Percentiles rank a stretch among this genome's conserved stretches.
These are phyloP conservation scores for Ustilago lituana DNA, from an alignment of 1,284 basidiomycete genomes.

Conservation along the genomic window DNA sequence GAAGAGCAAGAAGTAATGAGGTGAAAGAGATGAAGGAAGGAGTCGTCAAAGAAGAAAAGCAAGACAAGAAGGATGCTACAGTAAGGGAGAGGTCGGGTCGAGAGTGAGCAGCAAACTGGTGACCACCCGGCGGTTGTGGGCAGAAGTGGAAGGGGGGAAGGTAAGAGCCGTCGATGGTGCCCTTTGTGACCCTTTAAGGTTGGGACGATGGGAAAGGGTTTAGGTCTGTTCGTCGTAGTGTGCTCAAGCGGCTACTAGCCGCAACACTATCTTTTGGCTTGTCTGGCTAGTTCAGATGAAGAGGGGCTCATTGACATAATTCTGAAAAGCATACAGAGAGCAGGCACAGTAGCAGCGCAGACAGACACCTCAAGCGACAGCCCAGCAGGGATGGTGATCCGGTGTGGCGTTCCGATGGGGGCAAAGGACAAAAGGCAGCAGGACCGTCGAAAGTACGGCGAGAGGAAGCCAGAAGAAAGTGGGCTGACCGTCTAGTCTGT, in stretches of 20 bases:
- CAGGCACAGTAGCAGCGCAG: slow-evolving; percentile 22
- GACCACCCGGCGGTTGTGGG: slow-evolving; percentile 22
- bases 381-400: neutral
- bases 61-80: slow-evolving; percentile 12
- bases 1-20: neutral
- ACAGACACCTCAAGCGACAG: neutral
- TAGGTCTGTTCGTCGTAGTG: no score
- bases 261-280: no score
- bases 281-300: no score
- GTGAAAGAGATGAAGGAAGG: neutral
- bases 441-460: neutral
- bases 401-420: slow-evolving; percentile 22
- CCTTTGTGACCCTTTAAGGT: slow-evolving; percentile 29
- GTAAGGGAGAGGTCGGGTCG: no score
- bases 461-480: neutral
- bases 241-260: no score
- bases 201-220: slow-evolving; percentile 3
- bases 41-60: neutral
- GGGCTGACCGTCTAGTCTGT: slow-evolving; percentile 1
- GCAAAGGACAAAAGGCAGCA: neutral
- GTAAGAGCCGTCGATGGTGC: no score
- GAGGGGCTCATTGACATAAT: no score
- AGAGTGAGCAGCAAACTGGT: slow-evolving; percentile 1
- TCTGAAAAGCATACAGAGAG: slow-evolving; percentile 10
- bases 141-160: slow-evolving; percentile 1